phyloP scores from a whole-genome alignment of 495 filamentous ascomycete genomes.

The Cryomyces minteri region DNA sequence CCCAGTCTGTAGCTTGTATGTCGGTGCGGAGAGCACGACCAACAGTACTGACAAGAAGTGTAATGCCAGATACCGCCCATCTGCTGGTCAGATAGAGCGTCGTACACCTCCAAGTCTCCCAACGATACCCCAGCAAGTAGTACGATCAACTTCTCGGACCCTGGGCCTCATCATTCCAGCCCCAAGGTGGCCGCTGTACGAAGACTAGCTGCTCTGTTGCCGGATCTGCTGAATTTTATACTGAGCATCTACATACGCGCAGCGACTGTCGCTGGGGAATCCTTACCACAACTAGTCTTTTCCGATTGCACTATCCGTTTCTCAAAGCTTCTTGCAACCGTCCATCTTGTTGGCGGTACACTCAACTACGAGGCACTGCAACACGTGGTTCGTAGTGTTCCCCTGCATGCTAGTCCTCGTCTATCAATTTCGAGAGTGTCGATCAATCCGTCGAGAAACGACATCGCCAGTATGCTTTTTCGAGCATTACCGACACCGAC shows the following conservation, averaged over 20 bases:
- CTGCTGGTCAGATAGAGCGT: constrained; percentile 17
- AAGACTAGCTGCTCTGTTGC: constrained; percentile 42
- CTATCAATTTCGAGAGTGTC: background rate
- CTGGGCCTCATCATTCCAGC: constrained; percentile 6
- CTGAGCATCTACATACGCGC: constrained; percentile 64
- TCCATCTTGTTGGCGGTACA: constrained; percentile 48
- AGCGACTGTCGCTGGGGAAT: constrained; percentile 56
- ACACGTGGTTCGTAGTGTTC: constrained; percentile 12
- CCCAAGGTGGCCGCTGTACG: constrained; percentile 24
- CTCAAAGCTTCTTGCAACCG: constrained; percentile 48
- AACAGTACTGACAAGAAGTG: background rate
- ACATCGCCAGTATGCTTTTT: background rate
- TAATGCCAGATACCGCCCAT: constrained; percentile 36
- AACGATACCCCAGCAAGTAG: background rate
- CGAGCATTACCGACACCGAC: background rate
- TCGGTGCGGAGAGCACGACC: background rate
- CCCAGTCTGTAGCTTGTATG: background rate
- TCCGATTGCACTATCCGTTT: constrained; percentile 72
- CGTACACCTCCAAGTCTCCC: background rate
- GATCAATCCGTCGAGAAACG: background rate
- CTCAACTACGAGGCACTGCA: constrained; percentile 49
- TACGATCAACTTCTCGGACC: constrained; percentile 24
- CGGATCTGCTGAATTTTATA: constrained; percentile 66
- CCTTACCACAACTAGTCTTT: constrained; percentile 60
- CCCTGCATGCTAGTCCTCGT: background rate